A percentile compares a stretch with the other conserved stretches of the same genome.
phyloP scores from a whole-genome alignment of 2,329 filamentous ascomycete species.

The Claviceps arundinis region DNA sequence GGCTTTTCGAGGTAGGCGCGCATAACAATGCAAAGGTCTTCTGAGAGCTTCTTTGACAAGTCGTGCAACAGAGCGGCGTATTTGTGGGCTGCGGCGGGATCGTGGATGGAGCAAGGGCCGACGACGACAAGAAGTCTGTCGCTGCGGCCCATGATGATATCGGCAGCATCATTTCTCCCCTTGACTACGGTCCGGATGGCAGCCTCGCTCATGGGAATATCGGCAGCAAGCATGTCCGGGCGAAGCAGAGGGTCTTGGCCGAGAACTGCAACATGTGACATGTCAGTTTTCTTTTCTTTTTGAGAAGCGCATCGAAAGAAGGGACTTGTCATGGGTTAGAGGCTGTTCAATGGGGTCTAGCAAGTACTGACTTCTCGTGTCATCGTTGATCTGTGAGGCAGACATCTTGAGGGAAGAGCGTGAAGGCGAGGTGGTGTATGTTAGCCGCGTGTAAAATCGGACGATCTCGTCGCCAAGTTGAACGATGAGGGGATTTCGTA shows the following conservation, averaged over 20 bases:
- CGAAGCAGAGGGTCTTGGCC: constrained; percentile 90
- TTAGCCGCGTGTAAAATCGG: neutral
- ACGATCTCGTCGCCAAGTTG: neutral
- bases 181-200: constrained; percentile 57
- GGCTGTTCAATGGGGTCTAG: too few species aligned
- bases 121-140: constrained; percentile 90
- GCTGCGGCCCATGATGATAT: constrained; percentile 64
- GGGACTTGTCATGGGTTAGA: neutral
- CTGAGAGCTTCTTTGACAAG: constrained; percentile 64
- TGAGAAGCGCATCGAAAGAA: neutral
- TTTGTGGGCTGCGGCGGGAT: constrained; percentile 75
- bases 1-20: constrained; percentile 98
- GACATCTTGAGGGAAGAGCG: constrained; percentile 21
- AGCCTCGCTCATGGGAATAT: constrained; percentile 58
- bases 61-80: constrained; percentile 71
- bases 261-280: constrained; percentile 47
- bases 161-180: constrained; percentile 54
- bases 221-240: constrained; percentile 71
- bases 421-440: neutral
- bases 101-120: constrained; percentile 94
- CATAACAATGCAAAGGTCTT: constrained; percentile 89
- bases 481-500: neutral
- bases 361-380: constrained; percentile 26
- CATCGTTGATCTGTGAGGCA: constrained; percentile 30
- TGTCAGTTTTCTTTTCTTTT: constrained; percentile 9